Evolutionary conservation across 208 protist species (phyloP).

Genomic region (Crithidia acanthocephali): DNA sequence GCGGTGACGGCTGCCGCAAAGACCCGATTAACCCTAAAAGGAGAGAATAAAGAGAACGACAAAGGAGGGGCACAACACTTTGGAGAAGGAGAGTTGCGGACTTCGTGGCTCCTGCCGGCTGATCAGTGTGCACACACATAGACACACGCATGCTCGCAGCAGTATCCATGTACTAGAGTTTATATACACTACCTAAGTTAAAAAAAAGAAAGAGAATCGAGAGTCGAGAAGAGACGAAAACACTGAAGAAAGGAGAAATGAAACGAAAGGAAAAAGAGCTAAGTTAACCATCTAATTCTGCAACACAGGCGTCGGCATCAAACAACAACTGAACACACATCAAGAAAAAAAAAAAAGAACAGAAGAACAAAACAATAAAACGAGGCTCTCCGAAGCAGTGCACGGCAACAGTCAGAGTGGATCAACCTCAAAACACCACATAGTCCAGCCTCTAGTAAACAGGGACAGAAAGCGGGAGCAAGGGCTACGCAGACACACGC

Average conservation of each 20-base stretch:
- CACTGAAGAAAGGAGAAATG: not conserved
- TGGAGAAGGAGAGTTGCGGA: no score
- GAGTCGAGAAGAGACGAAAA: not conserved
- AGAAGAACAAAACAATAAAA: not conserved
- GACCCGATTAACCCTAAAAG: no score
- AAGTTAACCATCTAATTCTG: not conserved
- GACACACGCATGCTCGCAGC: not conserved
- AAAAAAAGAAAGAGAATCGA: not conserved
- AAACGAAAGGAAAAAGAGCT: not conserved
- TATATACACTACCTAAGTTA: conserved; percentile 8
- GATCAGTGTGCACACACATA: not conserved
- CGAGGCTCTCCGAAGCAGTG: not conserved
- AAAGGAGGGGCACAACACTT: no score
- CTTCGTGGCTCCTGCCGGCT: not conserved
- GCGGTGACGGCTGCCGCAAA: not conserved
- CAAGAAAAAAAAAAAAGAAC: not conserved
- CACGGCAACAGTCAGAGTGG: not conserved
- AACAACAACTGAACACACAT: not conserved
- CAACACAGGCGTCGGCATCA: not conserved
- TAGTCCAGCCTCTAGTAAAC: not conserved
- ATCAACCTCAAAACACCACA: not conserved
- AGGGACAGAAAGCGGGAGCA: not conserved
- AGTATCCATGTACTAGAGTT: not conserved
- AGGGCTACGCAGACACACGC: no score
- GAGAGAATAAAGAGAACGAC: no score